phyloP scores from a whole-genome alignment of 768 basidiomycete genomes.

The Leccinum boreale region DNA sequence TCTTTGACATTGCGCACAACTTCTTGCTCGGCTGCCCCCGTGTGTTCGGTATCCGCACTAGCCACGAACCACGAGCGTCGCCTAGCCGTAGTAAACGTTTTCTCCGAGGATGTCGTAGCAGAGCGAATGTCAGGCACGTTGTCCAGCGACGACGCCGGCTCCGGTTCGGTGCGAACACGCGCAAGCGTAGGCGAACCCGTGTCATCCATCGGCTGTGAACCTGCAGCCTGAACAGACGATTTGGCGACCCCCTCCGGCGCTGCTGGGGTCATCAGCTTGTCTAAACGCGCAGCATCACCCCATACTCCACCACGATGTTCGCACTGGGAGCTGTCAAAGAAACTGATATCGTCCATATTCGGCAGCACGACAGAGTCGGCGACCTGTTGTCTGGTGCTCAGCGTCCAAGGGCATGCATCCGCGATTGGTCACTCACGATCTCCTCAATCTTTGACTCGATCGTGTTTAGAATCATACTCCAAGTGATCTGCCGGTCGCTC shows the following conservation, averaged over 20 bases:
- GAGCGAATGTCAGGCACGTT: conserved; percentile 21
- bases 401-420: conserved; percentile 49
- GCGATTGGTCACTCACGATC: conserved; percentile 52
- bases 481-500: conserved; percentile 90
- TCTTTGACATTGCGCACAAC: conserved; percentile 16
- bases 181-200: conserved; percentile 9
- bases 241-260: conserved; percentile 7
- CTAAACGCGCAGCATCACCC: conserved; percentile 63
- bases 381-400: conserved; percentile 76
- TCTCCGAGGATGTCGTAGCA: conserved; percentile 21
- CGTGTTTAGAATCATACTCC: conserved; percentile 86
- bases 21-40: conserved; percentile 25
- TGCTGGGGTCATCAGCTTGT: conserved; percentile 20
- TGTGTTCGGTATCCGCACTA: conserved; percentile 37
- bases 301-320: conserved; percentile 85
- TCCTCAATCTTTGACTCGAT: conserved; percentile 89
- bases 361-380: conserved; percentile 92
- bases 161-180: conserved; percentile 32
- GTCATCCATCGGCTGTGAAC: conserved; percentile 35
- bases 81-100: conserved; percentile 27
- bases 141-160: conserved; percentile 28
- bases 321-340: conserved; percentile 75
- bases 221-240: conserved; percentile 20
- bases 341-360: conserved; percentile 97
- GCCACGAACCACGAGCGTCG: conserved; percentile 60